Evolutionary conservation across 192 early-diverging fungal genomes (phyloP).

Genomic region (Podila minutissima): DNA sequence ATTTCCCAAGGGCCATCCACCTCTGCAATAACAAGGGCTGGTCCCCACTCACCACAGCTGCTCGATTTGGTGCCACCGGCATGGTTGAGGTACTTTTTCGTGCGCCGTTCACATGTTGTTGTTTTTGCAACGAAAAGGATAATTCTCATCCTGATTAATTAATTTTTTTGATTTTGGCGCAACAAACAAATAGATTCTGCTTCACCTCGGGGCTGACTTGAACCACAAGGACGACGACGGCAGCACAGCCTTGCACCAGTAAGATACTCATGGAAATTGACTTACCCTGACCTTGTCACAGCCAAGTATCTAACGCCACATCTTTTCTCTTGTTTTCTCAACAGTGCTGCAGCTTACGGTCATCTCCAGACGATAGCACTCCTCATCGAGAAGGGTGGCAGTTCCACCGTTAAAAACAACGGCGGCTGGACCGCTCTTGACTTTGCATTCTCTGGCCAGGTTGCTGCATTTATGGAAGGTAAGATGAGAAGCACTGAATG

Average conservation of each 20-base stretch:
- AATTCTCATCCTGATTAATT: background rate
- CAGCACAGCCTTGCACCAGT: constrained; percentile 43
- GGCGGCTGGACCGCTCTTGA: constrained; percentile 50
- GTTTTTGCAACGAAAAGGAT: background rate
- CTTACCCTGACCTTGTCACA: background rate
- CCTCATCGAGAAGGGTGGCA: constrained; percentile 41
- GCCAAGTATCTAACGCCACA: background rate
- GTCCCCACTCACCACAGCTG: constrained; percentile 39
- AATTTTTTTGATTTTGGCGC: background rate
- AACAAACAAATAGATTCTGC: constrained; percentile 18
- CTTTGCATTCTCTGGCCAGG: constrained; percentile 44
- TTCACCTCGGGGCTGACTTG: constrained; percentile 40
- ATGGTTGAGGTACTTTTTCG: constrained; percentile 38
- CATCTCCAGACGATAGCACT: constrained; percentile 43
- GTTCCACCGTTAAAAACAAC: constrained; percentile 45
- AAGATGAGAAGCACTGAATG: background rate
- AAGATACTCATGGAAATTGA: constrained; percentile 6
- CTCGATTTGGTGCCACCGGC: constrained; percentile 26
- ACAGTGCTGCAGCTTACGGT: constrained; percentile 45
- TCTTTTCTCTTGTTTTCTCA: constrained; percentile 1
- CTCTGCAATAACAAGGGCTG: constrained; percentile 46
- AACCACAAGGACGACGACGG: constrained; percentile 48
- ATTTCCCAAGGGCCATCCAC: constrained; percentile 31
- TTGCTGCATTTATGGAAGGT: constrained; percentile 51
- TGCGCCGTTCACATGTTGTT: background rate